phyloP scores from a whole-genome alignment of 257 asterid species.

The Lantana camara region DNA sequence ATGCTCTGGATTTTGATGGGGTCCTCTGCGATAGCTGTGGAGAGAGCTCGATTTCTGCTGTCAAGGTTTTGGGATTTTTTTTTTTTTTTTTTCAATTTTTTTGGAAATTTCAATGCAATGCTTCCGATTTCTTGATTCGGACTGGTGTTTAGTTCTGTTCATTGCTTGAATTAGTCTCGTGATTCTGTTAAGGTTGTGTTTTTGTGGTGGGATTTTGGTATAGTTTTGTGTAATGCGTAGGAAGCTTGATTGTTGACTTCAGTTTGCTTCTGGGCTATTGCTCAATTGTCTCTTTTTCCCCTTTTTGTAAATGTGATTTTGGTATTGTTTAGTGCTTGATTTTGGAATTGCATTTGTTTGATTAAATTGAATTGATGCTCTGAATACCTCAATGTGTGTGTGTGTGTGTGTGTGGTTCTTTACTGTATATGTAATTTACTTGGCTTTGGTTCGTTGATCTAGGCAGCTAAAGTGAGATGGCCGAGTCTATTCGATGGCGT shows the following conservation, averaged over 20 bases:
- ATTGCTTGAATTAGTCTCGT: not conserved
- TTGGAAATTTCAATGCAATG: not conserved
- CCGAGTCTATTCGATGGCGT: conserved; percentile 69
- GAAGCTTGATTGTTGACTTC: conserved; percentile 11
- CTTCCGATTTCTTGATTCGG: conserved; percentile 17
- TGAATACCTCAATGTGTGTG: not conserved
- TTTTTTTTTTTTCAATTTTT: too few relatives aligned
- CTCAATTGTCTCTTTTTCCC: too few relatives aligned
- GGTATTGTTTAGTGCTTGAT: conserved; percentile 2
- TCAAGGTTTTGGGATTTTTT: conserved; percentile 67
- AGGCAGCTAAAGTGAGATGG: conserved; percentile 99
- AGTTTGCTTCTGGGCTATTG: too few relatives aligned
- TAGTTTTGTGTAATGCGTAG: not conserved
- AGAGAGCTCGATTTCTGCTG: conserved; percentile 94
- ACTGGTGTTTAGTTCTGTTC: conserved; percentile 24
- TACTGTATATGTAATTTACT: not conserved
- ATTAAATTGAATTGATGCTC: not conserved
- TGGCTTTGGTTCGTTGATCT: not conserved
- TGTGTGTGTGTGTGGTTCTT: not conserved
- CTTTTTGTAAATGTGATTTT: not conserved
- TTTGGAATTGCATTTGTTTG: conserved; percentile 5
- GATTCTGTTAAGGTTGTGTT: not conserved
- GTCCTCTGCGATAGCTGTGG: conserved; percentile 98
- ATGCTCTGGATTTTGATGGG: conserved; percentile 96
- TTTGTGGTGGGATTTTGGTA: not conserved